Percentiles rank a stretch among this genome's conserved stretches.
Conservation (phyloP, 2,329 filamentous ascomycete genomes). For the Calycina herbarum region DNA sequence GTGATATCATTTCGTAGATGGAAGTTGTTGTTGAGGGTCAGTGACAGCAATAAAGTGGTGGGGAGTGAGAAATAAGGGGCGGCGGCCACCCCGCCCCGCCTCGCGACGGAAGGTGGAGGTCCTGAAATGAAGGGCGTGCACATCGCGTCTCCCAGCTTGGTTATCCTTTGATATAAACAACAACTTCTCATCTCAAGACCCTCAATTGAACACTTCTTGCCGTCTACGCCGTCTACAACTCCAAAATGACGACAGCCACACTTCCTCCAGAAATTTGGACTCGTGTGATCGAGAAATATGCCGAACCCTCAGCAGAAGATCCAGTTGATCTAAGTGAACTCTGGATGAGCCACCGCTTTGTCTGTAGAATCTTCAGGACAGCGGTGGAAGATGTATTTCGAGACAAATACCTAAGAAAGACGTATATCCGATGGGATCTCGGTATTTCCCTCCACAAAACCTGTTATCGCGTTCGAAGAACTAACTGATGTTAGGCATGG, state of each 20-base stretch:
- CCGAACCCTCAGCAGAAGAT: not conserved
- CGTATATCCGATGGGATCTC: slow-evolving; percentile 18
- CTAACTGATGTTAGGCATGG: not conserved
- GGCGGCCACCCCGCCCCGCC: too few species aligned
- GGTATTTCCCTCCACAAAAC: slow-evolving; percentile 12
- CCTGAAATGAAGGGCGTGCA: too few species aligned
- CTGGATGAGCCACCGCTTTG: slow-evolving; percentile 24
- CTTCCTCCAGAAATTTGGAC: slow-evolving; percentile 27
- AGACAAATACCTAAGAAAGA: slow-evolving; percentile 21
- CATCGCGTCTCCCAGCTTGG: too few species aligned
- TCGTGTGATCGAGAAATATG: slow-evolving; percentile 18
- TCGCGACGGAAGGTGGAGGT: too few species aligned
- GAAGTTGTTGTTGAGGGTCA: too few species aligned
- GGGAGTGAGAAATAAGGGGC: too few species aligned
- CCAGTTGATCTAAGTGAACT: slow-evolving; percentile 19
- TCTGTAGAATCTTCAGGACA: slow-evolving; percentile 20
- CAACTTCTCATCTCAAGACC: too few species aligned
- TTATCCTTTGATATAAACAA: too few species aligned
- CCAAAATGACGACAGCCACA: slow-evolving; percentile 2
- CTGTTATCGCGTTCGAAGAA: not conserved
- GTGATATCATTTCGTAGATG: too few species aligned
- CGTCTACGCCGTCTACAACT: not conserved
- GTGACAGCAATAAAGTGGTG: too few species aligned
- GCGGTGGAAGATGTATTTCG: slow-evolving; percentile 21
- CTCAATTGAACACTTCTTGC: too few species aligned